phyloP scores from a whole-genome alignment of 176 grass and related monocot genomes.

The Musa beccarii region DNA sequence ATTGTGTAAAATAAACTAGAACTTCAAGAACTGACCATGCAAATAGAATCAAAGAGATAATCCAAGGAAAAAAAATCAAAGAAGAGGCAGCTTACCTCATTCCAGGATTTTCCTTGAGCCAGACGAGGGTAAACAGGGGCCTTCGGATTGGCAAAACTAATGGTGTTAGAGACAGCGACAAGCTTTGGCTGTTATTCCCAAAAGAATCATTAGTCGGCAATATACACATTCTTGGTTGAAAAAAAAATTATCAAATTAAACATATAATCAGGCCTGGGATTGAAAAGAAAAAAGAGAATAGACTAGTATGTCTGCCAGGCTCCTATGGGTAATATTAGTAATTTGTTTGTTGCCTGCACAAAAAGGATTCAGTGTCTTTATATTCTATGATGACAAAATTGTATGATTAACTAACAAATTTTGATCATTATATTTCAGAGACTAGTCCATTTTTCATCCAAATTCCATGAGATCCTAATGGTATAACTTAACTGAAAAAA shows the following conservation, averaged over 20 bases:
- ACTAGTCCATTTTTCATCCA: neutral
- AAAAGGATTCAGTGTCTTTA: no score
- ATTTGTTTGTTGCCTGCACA: no score
- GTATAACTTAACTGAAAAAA: no score
- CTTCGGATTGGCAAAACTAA: conserved; percentile 71
- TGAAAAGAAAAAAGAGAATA: no score
- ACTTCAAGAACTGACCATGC: neutral
- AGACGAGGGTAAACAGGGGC: conserved; percentile 76
- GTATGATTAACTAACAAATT: neutral
- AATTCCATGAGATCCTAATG: neutral
- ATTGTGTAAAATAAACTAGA: neutral
- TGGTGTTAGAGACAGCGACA: conserved; percentile 48
- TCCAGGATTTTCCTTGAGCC: conserved; percentile 87
- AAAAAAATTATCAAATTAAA: neutral
- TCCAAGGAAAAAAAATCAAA: conserved; percentile 1
- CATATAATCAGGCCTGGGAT: no score
- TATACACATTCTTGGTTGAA: neutral
- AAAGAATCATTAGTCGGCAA: neutral
- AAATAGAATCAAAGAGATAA: neutral
- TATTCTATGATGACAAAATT: neutral
- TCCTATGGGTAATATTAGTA: no score
- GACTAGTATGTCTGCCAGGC: no score
- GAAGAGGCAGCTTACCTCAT: conserved; percentile 54
- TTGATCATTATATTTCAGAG: neutral
- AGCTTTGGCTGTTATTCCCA: conserved; percentile 54